Conservation (phyloP, 1,284 basidiomycete species). For the Papiliotrema nemorosa region DNA sequence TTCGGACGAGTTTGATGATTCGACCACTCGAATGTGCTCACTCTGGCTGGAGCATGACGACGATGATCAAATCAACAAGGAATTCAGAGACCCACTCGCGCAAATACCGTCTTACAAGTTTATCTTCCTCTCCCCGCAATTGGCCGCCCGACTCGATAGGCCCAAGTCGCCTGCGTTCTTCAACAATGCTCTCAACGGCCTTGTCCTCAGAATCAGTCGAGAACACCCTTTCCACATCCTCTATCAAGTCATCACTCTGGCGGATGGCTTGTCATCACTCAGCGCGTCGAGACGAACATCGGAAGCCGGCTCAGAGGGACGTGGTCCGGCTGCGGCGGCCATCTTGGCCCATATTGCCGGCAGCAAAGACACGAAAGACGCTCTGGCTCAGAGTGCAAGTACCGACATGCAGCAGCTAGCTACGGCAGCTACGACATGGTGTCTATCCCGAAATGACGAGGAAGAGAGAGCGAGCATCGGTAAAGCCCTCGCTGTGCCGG, state of each 20-base stretch:
- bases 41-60: constrained; percentile 72
- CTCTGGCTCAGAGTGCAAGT: constrained; percentile 40
- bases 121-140: constrained; percentile 83
- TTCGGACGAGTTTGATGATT: constrained; percentile 71
- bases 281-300: constrained; percentile 2
- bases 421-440: constrained; percentile 72
- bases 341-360: constrained; percentile 70
- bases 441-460: constrained; percentile 16
- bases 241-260: constrained; percentile 77
- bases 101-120: constrained; percentile 84
- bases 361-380: constrained; percentile 1
- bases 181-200: constrained; percentile 62
- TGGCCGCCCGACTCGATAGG: constrained; percentile 76
- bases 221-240: constrained; percentile 94
- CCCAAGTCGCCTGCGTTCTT: constrained; percentile 51
- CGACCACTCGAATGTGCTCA: constrained; percentile 75
- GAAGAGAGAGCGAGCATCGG: constrained; percentile 3
- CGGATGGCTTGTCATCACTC: constrained; percentile 18
- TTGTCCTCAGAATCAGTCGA: constrained; percentile 71
- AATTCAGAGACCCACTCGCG: constrained; percentile 48
- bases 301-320: constrained; percentile 45
- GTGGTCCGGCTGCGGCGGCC: constrained; percentile 63
- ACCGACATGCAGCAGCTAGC: constrained; percentile 65
- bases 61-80: constrained; percentile 55
- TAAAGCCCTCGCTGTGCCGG: constrained; percentile 2